Conservation (phyloP, 2,329 filamentous ascomycete species). For the Bipolaris gigantea region DNA sequence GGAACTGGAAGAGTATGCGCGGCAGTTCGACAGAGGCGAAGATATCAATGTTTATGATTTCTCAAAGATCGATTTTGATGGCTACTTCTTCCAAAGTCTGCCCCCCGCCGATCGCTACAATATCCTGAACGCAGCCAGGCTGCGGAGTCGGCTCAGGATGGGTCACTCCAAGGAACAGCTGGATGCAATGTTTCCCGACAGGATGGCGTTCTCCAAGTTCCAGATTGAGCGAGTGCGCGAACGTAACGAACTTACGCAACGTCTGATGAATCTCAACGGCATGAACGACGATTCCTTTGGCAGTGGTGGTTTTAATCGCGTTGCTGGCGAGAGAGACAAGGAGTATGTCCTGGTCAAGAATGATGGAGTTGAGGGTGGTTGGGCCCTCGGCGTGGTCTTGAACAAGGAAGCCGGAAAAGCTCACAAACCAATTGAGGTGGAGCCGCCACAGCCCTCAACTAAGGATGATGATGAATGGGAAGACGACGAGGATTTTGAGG, state of each 20-base stretch:
- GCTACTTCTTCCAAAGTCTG: constrained; percentile 89
- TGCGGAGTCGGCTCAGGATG: constrained; percentile 89
- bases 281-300: constrained; percentile 78
- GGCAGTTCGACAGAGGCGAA: constrained; percentile 88
- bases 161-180: constrained; percentile 95
- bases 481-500: constrained; percentile 82
- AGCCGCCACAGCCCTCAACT: constrained; percentile 57
- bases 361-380: constrained; percentile 90
- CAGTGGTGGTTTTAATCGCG: constrained; percentile 62
- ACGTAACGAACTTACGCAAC: constrained; percentile 90
- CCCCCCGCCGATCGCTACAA: constrained; percentile 93
- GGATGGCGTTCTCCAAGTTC: constrained; percentile 95
- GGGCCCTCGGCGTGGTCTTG: constrained; percentile 91
- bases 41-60: constrained; percentile 90
- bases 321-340: constrained; percentile 82
- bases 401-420: constrained; percentile 77
- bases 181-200: constrained; percentile 93
- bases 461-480: constrained; percentile 66
- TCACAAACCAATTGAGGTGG: constrained; percentile 90
- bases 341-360: constrained; percentile 98
- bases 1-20: constrained; percentile 90
- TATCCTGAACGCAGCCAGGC: constrained; percentile 88
- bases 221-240: constrained; percentile 94
- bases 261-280: constrained; percentile 90
- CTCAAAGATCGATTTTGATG: constrained; percentile 97